phyloP scores from a whole-genome alignment of 345 rosid genomes.

The Hevea brasiliensis region DNA sequence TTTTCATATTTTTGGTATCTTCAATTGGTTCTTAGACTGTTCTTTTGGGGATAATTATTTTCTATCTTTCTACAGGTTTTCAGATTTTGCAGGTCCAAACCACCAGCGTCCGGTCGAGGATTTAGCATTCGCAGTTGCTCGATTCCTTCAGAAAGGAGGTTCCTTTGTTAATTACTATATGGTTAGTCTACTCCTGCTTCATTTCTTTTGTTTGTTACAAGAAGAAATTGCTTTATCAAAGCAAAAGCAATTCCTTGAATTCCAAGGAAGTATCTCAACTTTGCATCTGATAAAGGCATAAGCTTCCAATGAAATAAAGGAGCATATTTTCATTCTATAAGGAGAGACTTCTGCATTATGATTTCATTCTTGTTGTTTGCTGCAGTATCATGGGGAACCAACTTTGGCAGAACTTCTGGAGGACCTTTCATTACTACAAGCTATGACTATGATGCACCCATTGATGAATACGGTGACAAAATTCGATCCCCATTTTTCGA shows the following conservation, averaged over 20 bases:
- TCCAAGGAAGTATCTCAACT: constrained; percentile 9
- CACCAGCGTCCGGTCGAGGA: constrained; percentile 32
- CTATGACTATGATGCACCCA: constrained; percentile 36
- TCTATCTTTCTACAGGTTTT: constrained; percentile 19
- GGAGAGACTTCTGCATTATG: too few relatives aligned
- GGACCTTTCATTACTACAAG: constrained; percentile 33
- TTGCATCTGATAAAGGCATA: not conserved
- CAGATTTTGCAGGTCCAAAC: constrained; percentile 31
- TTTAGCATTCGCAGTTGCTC: constrained; percentile 35
- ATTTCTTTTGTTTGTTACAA: not conserved
- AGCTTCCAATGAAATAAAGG: too few relatives aligned
- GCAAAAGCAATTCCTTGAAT: constrained; percentile 16
- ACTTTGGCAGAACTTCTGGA: constrained; percentile 33
- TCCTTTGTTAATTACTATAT: constrained; percentile 37
- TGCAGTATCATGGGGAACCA: constrained; percentile 36
- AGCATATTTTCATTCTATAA: too few relatives aligned
- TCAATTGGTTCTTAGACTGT: not conserved
- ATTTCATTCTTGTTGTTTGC: not conserved
- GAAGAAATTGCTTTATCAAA: not conserved
- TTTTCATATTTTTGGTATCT: not conserved
- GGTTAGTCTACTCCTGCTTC: too few relatives aligned
- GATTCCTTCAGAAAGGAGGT: constrained; percentile 35
- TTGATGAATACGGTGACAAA: constrained; percentile 30
- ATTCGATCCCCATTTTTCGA: not conserved
- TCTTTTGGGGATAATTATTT: not conserved